phyloP scores from a whole-genome alignment of 75 land plant genomes.

The Selaginella moellendorffii region DNA sequence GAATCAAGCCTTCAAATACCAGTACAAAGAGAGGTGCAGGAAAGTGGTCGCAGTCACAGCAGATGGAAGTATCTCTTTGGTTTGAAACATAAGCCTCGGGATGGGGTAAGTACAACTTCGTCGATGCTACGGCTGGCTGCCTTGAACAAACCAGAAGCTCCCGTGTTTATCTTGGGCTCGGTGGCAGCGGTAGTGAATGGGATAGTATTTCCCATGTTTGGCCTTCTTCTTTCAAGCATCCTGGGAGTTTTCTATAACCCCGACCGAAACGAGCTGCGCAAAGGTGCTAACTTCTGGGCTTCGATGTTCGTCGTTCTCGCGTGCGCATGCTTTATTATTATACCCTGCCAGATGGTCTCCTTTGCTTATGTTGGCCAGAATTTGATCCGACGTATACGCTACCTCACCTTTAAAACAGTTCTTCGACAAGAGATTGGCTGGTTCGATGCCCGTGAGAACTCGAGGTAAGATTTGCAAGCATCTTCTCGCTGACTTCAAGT shows the following conservation, averaged over 20 bases:
- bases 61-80: too few species aligned
- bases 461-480: conserved; percentile 59
- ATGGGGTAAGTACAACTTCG: background rate
- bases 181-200: conserved; percentile 28
- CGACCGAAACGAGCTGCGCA: conserved; percentile 17
- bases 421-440: conserved; percentile 59
- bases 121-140: background rate
- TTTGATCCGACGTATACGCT: conserved; percentile 41
- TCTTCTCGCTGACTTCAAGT: background rate
- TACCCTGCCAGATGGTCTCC: conserved; percentile 31
- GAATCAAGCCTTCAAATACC: background rate
- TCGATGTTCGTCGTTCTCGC: conserved; percentile 31
- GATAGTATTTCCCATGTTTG: conserved; percentile 48
- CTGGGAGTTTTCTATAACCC: conserved; percentile 27
- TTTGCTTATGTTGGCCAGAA: conserved; percentile 61
- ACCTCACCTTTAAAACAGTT: conserved; percentile 47
- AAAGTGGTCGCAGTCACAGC: too few species aligned
- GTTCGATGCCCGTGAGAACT: conserved; percentile 62
- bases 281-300: conserved; percentile 40
- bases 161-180: conserved; percentile 3
- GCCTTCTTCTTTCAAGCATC: conserved; percentile 29
- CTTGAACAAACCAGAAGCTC: background rate
- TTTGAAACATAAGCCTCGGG: too few species aligned
- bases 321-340: conserved; percentile 8
- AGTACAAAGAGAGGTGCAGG: too few species aligned